A percentile compares a stretch with the other conserved stretches of the same genome.
These are phyloP conservation scores for Hypomyces perniciosus DNA, from an alignment of 2,329 filamentous ascomycete species.

Conservation along the genomic window DNA sequence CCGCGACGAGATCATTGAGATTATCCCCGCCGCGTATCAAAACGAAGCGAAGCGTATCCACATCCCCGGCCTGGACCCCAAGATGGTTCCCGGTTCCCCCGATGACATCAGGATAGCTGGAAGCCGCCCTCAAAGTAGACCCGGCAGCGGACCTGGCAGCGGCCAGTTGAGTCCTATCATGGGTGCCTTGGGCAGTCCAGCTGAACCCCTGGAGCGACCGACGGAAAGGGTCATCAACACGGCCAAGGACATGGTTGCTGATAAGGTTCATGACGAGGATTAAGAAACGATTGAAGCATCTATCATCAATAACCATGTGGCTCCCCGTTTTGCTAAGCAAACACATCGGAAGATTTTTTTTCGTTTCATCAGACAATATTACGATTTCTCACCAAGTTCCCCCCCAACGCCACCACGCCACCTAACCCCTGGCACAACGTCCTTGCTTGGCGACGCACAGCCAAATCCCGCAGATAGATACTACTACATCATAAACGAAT, in stretches of 20 bases:
- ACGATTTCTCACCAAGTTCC: too few relatives aligned
- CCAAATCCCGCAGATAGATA: too few relatives aligned
- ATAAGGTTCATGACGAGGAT: conserved; percentile 49
- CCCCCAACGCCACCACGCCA: too few relatives aligned
- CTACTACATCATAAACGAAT: too few relatives aligned
- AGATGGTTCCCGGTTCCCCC: conserved; percentile 69
- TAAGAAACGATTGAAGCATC: conserved; percentile 19
- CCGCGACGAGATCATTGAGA: conserved; percentile 96
- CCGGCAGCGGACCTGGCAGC: conserved; percentile 24
- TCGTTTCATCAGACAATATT: too few relatives aligned
- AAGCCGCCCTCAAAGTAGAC: conserved; percentile 28
- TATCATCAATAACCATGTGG: not conserved
- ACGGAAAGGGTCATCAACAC: conserved; percentile 47
- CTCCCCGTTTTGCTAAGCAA: not conserved
- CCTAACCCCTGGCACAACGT: too few relatives aligned
- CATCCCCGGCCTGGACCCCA: conserved; percentile 62
- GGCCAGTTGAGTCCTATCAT: conserved; percentile 42
- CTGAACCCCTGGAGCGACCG: conserved; percentile 38
- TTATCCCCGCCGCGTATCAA: conserved; percentile 95
- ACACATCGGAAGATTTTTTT: too few relatives aligned
- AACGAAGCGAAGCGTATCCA: conserved; percentile 89
- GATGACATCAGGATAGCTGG: conserved; percentile 71
- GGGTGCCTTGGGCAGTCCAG: conserved; percentile 40
- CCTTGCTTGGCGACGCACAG: too few relatives aligned
- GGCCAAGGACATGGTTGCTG: conserved; percentile 44